Evolutionary conservation across 768 basidiomycete genomes (phyloP).

Genomic region (Phanerochaete sordida): DNA sequence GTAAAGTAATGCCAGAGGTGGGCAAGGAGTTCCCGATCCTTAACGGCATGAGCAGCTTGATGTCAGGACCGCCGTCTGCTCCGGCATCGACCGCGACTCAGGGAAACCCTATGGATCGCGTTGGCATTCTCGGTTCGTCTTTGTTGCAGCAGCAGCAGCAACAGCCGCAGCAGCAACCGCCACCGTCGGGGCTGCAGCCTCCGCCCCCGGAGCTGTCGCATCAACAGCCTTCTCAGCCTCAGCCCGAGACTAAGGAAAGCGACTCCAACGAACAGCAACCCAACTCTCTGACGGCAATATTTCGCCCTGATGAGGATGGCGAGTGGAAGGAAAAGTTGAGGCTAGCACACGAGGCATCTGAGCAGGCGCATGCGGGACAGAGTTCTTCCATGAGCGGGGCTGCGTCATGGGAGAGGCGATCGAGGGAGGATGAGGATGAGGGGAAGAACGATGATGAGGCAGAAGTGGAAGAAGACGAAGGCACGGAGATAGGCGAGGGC

Average conservation of each 20-base stretch:
- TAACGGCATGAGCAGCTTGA: constrained; percentile 53
- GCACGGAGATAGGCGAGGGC: constrained; percentile 56
- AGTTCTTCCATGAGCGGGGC: constrained; percentile 30
- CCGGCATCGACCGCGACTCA: constrained; percentile 42
- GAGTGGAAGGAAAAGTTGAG: constrained; percentile 85
- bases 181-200: constrained; percentile 24
- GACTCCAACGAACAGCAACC: constrained; percentile 44
- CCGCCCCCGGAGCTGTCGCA: constrained; percentile 23
- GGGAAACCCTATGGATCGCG: constrained; percentile 49
- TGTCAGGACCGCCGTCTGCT: constrained; percentile 49
- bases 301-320: constrained; percentile 79
- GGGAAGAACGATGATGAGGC: constrained; percentile 69
- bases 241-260: constrained; percentile 39
- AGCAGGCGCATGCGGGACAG: constrained; percentile 41
- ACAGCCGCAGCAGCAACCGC: constrained; percentile 23
- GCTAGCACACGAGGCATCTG: constrained; percentile 58
- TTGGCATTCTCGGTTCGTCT: constrained; percentile 36
- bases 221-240: constrained; percentile 13
- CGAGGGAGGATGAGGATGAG: constrained; percentile 60
- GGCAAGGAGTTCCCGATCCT: constrained; percentile 65
- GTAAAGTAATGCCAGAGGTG: constrained; percentile 75
- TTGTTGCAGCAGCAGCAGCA: constrained; percentile 38
- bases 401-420: constrained; percentile 49
- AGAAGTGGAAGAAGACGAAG: constrained; percentile 61
- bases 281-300: constrained; percentile 72